Conservation (phyloP, 2,329 filamentous ascomycete species). For the Aureobasidium pullulans region DNA sequence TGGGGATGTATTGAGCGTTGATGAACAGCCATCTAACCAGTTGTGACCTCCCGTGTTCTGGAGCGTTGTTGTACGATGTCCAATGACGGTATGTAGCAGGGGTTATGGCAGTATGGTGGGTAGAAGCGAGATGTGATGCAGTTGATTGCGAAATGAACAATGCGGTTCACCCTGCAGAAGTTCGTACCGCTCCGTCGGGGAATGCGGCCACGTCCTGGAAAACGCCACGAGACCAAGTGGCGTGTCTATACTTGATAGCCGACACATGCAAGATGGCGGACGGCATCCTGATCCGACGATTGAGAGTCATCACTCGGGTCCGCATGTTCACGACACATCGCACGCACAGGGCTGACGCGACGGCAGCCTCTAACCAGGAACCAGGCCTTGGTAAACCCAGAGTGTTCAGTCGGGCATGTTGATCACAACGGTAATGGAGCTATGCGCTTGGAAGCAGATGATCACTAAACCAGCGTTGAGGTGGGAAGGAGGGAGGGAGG, state of each 20-base stretch:
- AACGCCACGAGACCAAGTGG: not conserved
- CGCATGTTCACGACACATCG: not conserved
- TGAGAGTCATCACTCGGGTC: not conserved
- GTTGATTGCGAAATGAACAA: not conserved
- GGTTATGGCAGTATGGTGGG: not conserved
- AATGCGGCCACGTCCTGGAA: not conserved
- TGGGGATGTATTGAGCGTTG: not conserved
- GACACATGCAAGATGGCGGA: not conserved
- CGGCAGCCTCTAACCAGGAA: not conserved
- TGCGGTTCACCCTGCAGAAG: not conserved
- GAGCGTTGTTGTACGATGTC: not conserved
- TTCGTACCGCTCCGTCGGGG: conserved; percentile 1
- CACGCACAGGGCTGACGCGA: not conserved
- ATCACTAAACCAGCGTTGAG: not conserved
- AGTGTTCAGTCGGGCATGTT: no score
- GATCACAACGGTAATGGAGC: not conserved
- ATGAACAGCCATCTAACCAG: not conserved
- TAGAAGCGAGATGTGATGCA: not conserved
- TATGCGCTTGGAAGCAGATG: not conserved
- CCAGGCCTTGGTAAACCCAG: not conserved
- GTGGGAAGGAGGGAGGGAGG: not conserved
- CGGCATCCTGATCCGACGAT: not conserved
- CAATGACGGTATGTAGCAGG: not conserved
- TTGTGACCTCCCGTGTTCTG: not conserved
- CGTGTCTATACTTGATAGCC: not conserved